These are phyloP conservation scores for Flaveria linearis DNA, from an alignment of 129 eudicot genomes.

Conservation along the genomic window DNA sequence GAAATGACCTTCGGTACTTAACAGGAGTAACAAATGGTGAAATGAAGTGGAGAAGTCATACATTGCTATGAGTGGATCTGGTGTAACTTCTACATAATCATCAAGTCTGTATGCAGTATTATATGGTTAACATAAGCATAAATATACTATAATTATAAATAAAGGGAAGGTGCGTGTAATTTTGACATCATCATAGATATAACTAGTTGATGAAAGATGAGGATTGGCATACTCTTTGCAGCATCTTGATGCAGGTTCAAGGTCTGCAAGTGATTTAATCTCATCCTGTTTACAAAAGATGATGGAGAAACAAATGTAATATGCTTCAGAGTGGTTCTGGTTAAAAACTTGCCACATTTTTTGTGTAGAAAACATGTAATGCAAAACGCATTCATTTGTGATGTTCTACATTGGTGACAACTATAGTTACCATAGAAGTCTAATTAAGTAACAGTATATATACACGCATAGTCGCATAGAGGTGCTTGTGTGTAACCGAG, in stretches of 20 bases:
- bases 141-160: neutral
- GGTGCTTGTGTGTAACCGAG: too few species aligned
- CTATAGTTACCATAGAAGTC: too few species aligned
- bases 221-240: constrained; percentile 42
- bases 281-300: constrained; percentile 34
- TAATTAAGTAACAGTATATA: too few species aligned
- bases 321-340: neutral
- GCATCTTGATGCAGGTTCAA: constrained; percentile 40
- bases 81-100: constrained; percentile 34
- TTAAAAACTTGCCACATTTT: too few species aligned
- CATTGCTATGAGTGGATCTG: constrained; percentile 39
- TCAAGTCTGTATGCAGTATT: constrained; percentile 27
- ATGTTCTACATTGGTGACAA: too few species aligned
- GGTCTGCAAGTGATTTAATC: constrained; percentile 45
- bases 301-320: neutral
- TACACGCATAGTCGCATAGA: too few species aligned
- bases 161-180: neutral
- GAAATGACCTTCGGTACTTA: neutral
- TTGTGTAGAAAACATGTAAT: too few species aligned
- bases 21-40: neutral
- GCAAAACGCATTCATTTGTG: too few species aligned
- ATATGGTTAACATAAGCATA: constrained; percentile 6
- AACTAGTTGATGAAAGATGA: constrained; percentile 5
- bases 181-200: neutral
- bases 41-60: constrained; percentile 23